A percentile compares a stretch with the other conserved stretches of the same genome.
These are phyloP conservation scores for Acrodontium crateriforme DNA, from an alignment of 2,329 filamentous ascomycete genomes.

Conservation along the genomic window DNA sequence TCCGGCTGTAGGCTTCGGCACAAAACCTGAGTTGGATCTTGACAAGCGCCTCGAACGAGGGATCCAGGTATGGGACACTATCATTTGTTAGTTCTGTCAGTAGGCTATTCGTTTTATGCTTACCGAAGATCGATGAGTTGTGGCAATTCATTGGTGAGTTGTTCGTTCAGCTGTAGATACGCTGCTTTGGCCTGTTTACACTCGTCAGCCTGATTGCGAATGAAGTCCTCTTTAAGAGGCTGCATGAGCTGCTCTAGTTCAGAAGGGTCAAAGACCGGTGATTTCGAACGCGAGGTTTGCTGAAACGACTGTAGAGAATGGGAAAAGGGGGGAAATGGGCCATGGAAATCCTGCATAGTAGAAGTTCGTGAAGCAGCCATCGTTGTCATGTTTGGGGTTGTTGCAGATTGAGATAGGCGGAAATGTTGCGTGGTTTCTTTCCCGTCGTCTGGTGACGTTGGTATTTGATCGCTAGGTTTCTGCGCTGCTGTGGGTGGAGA, in stretches of 20 bases:
- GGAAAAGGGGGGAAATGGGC: constrained; percentile 1
- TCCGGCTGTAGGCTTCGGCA: constrained; percentile 89
- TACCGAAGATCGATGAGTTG: constrained; percentile 84
- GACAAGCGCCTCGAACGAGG: constrained; percentile 91
- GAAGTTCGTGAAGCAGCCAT: neutral
- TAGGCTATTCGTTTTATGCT: constrained; percentile 2
- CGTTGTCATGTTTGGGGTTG: neutral
- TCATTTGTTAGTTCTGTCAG: neutral
- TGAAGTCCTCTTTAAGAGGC: constrained; percentile 15
- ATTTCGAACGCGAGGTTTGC: constrained; percentile 4
- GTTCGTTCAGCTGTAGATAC: constrained; percentile 95
- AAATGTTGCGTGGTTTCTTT: neutral
- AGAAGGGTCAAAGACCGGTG: constrained; percentile 20
- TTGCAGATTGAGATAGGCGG: too few species aligned
- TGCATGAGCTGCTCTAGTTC: constrained; percentile 21
- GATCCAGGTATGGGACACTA: constrained; percentile 82
- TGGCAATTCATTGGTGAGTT: constrained; percentile 81
- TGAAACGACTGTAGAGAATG: constrained; percentile 1
- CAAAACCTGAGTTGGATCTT: constrained; percentile 98
- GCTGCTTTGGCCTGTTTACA: constrained; percentile 53
- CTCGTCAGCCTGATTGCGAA: constrained; percentile 18
- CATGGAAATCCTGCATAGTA: neutral
- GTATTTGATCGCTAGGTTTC: too few species aligned
- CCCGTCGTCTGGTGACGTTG: too few species aligned
- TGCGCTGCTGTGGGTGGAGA: too few species aligned